These are phyloP conservation scores for Phyllosticta citriasiana DNA, from an alignment of 2,329 filamentous ascomycete species.

Conservation along the genomic window DNA sequence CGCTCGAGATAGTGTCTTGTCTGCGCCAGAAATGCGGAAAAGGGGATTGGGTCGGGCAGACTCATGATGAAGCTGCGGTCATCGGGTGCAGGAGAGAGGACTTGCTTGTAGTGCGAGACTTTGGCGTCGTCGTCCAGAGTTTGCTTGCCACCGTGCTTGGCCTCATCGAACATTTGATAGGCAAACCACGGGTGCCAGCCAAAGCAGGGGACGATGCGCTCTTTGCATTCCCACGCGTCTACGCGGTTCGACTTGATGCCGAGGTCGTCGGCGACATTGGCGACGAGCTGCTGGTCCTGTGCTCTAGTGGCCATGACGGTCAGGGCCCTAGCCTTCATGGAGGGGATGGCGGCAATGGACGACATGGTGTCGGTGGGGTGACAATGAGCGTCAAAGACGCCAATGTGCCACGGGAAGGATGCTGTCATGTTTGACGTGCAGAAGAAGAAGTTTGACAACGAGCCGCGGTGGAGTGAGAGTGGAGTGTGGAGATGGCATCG, in stretches of 20 bases:
- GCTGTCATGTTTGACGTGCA: not conserved
- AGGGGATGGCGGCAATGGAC: constrained; percentile 46
- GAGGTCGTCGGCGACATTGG: constrained; percentile 46
- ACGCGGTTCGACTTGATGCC: constrained; percentile 31
- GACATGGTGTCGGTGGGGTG: constrained; percentile 72
- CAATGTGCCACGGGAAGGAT: constrained; percentile 57
- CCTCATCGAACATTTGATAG: constrained; percentile 61
- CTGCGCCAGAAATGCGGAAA: constrained; percentile 49
- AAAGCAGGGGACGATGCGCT: constrained; percentile 58
- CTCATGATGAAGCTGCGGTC: constrained; percentile 38
- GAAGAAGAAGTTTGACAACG: not conserved
- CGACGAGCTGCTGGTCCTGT: constrained; percentile 66
- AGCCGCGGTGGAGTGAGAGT: not conserved
- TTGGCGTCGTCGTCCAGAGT: constrained; percentile 33
- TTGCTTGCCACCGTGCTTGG: constrained; percentile 21
- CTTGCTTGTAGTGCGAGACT: constrained; percentile 54
- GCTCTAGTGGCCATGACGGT: constrained; percentile 69
- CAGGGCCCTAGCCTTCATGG: constrained; percentile 56
- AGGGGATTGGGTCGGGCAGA: constrained; percentile 51
- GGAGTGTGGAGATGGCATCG: too few species aligned
- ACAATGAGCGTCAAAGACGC: constrained; percentile 70
- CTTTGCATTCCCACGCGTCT: constrained; percentile 22
- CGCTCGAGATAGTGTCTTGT: constrained; percentile 46
- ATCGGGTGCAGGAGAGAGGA: constrained; percentile 49
- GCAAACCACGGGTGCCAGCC: constrained; percentile 87